Evolutionary conservation across 2,329 filamentous ascomycete species (phyloP).

Genomic region (Hypoxylon sp.): DNA sequence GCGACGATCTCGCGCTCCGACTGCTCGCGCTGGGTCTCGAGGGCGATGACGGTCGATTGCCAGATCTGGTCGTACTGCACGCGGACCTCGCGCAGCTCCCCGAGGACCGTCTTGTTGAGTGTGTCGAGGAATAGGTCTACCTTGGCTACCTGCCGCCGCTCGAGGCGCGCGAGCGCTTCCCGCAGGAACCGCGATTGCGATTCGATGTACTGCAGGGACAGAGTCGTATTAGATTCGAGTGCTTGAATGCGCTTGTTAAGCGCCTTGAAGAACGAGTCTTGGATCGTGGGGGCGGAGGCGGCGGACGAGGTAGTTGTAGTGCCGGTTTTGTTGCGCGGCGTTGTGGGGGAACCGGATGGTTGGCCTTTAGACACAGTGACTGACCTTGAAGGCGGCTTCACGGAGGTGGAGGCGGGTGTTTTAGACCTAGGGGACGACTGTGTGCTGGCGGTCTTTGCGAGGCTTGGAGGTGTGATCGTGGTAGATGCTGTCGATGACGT

Average conservation of each 20-base stretch:
- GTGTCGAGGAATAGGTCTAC: conserved; percentile 85
- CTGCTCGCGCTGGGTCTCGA: conserved; percentile 89
- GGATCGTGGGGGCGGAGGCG: conserved; percentile 82
- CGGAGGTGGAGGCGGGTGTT: conserved; percentile 49
- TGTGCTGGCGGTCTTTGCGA: conserved; percentile 39
- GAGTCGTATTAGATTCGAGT: conserved; percentile 91
- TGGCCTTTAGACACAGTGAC: conserved; percentile 45
- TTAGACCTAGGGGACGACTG: conserved; percentile 45
- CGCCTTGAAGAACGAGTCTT: conserved; percentile 98
- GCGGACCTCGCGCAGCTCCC: conserved; percentile 82
- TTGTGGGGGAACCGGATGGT: conserved; percentile 48
- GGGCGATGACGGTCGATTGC: conserved; percentile 93
- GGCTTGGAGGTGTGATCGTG: conserved; percentile 39
- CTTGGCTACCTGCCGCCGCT: conserved; percentile 88
- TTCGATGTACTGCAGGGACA: conserved; percentile 96
- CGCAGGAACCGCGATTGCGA: conserved; percentile 93
- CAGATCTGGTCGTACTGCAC: conserved; percentile 96
- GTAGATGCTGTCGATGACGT: conserved; percentile 34
- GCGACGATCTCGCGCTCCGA: conserved; percentile 87
- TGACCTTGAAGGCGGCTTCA: conserved; percentile 50
- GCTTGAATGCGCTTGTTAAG: conserved; percentile 93
- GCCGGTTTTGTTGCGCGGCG: conserved; percentile 56
- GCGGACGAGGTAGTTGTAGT: conserved; percentile 61
- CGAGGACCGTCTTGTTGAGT: conserved; percentile 89
- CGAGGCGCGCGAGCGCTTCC: conserved; percentile 87